Percentiles rank a stretch among this genome's conserved stretches.
Evolutionary conservation across 352 stramenopile genomes (phyloP).

Genomic region (Globisporangium paroecandrum): DNA sequence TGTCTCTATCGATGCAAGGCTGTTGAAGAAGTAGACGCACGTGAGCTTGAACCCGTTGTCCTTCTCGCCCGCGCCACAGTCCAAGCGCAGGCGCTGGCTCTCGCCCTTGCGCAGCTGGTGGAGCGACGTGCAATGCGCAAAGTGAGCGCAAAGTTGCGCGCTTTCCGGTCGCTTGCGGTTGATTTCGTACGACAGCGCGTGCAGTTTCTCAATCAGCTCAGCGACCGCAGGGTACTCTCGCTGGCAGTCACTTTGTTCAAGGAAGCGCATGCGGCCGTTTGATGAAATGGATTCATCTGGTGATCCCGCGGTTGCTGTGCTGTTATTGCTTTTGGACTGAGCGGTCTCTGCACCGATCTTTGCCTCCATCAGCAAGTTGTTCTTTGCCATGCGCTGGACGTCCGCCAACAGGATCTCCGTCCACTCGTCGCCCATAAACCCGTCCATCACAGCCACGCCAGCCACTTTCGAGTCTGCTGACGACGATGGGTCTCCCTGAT

Average conservation of each 20-base stretch:
- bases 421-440: slow-evolving; percentile 84
- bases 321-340: slow-evolving; percentile 14
- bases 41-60: slow-evolving; percentile 80
- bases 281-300: background rate
- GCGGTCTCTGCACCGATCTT: slow-evolving; percentile 20
- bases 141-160: slow-evolving; percentile 59
- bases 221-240: slow-evolving; percentile 60
- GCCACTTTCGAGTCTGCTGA: background rate
- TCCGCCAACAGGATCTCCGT: slow-evolving; percentile 57
- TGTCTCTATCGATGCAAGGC: slow-evolving; percentile 5
- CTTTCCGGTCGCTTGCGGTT: slow-evolving; percentile 56
- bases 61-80: slow-evolving; percentile 64
- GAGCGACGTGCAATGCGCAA: slow-evolving; percentile 58
- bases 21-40: slow-evolving; percentile 70
- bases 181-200: slow-evolving; percentile 78
- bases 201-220: slow-evolving; percentile 73
- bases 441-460: slow-evolving; percentile 57
- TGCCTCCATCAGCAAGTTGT: slow-evolving; percentile 42
- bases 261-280: slow-evolving; percentile 50
- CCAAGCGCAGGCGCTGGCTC: slow-evolving; percentile 50
- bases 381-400: slow-evolving; percentile 57
- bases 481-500: background rate
- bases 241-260: slow-evolving; percentile 53
- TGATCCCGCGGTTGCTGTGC: background rate
- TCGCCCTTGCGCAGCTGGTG: slow-evolving; percentile 43